These are phyloP conservation scores for Irpex rosettiformis DNA, from an alignment of 1,284 basidiomycete species.

Conservation along the genomic window DNA sequence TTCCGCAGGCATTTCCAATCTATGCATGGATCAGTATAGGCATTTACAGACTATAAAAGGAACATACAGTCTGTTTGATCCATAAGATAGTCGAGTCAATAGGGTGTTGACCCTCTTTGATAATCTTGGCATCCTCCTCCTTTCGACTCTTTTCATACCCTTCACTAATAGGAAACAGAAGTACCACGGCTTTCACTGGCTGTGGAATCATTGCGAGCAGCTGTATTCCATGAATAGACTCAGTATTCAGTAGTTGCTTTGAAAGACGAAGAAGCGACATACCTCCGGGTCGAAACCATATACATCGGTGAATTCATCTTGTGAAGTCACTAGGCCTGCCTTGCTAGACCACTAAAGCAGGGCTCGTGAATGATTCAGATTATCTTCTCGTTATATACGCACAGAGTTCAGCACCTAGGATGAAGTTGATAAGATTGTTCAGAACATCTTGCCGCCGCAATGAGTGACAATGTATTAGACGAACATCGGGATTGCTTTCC, in stretches of 20 bases:
- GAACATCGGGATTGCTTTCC: slow-evolving; percentile 74
- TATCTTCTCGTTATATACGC: neutral
- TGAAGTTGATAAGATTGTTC: neutral
- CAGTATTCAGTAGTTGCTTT: neutral
- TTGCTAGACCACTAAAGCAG: slow-evolving; percentile 71
- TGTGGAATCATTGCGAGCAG: slow-evolving; percentile 65
- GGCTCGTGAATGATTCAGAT: neutral
- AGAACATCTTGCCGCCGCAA: neutral
- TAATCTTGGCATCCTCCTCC: slow-evolving; percentile 54
- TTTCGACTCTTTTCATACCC: slow-evolving; percentile 46
- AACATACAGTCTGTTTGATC: slow-evolving; percentile 72
- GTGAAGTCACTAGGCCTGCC: slow-evolving; percentile 61
- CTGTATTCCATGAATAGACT: slow-evolving; percentile 29
- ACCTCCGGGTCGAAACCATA: slow-evolving; percentile 80
- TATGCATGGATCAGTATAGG: neutral
- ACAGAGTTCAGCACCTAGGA: slow-evolving; percentile 10
- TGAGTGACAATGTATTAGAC: slow-evolving; percentile 11
- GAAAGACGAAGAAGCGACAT: slow-evolving; percentile 11
- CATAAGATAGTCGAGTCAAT: slow-evolving; percentile 65
- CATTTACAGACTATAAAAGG: neutral
- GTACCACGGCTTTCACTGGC: slow-evolving; percentile 77
- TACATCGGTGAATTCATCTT: slow-evolving; percentile 73
- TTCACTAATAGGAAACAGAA: slow-evolving; percentile 76
- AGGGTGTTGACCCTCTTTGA: slow-evolving; percentile 41
- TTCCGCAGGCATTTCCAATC: slow-evolving; percentile 66